Percentiles rank a stretch among this genome's conserved stretches.
Conservation (phyloP, 495 filamentous ascomycete genomes). For the Cryomyces minteri region DNA sequence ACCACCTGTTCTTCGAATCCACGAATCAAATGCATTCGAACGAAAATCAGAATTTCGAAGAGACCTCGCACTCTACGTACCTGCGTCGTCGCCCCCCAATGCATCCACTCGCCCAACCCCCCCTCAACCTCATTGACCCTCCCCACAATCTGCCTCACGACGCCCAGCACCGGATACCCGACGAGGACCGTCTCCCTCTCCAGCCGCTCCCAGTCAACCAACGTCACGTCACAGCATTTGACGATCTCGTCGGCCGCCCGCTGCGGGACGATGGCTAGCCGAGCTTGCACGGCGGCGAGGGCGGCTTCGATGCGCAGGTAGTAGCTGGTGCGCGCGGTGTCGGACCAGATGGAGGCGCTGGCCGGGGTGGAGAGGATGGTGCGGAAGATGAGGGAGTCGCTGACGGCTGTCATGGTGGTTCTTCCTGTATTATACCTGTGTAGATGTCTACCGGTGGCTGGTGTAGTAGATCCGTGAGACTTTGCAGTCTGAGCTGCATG, state of each 20-base stretch:
- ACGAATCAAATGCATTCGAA: no score
- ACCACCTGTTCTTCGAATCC: no score
- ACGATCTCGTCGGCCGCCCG: slow-evolving; percentile 10
- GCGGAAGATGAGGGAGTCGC: slow-evolving; percentile 10
- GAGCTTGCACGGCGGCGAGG: slow-evolving; percentile 9
- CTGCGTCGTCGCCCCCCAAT: slow-evolving; percentile 12
- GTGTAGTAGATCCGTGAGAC: no score
- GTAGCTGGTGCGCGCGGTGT: slow-evolving; percentile 8
- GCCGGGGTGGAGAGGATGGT: slow-evolving; percentile 8
- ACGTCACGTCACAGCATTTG: slow-evolving; percentile 6
- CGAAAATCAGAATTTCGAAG: no score
- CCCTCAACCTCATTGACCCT: slow-evolving; percentile 9
- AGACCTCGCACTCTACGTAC: neutral
- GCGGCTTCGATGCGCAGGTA: slow-evolving; percentile 13
- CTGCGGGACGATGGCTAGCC: slow-evolving; percentile 11
- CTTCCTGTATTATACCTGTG: neutral
- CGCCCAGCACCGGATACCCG: slow-evolving; percentile 10
- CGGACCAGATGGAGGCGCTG: slow-evolving; percentile 8
- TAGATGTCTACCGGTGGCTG: no score
- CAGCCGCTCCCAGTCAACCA: slow-evolving; percentile 8
- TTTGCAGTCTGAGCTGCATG: no score
- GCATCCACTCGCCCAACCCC: slow-evolving; percentile 9
- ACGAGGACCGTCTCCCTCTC: slow-evolving; percentile 8
- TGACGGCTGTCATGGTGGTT: slow-evolving; percentile 6
- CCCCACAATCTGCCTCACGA: slow-evolving; percentile 8